Percentiles rank a stretch among this genome's conserved stretches.
phyloP scores from a whole-genome alignment of 139 green algal genomes.

The Coccomyxa sp. region DNA sequence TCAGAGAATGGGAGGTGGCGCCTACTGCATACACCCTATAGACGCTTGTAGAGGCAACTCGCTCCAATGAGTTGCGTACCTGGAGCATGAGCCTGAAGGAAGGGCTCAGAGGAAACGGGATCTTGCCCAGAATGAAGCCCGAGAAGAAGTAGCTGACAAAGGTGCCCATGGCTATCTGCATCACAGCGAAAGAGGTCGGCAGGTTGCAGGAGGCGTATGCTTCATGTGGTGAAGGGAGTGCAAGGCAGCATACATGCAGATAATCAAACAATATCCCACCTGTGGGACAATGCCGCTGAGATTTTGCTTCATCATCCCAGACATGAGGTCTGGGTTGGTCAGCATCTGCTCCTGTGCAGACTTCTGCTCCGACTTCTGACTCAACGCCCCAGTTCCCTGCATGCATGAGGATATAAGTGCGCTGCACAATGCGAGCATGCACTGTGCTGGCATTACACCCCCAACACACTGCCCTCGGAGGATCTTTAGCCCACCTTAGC shows the following conservation, averaged over 20 bases:
- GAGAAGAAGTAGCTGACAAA: constrained; percentile 80
- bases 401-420: background rate
- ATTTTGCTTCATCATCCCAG: constrained; percentile 91
- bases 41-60: no score
- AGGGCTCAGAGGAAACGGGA: constrained; percentile 82
- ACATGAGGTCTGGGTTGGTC: constrained; percentile 82
- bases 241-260: no score
- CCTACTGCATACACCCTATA: no score
- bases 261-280: constrained; percentile 33
- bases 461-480: no score
- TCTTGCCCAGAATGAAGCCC: constrained; percentile 89
- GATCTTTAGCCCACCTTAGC: constrained; percentile 67
- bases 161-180: constrained; percentile 74
- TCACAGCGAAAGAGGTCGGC: background rate
- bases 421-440: no score
- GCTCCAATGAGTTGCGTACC: no score
- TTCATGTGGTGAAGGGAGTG: no score
- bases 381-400: constrained; percentile 64
- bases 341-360: constrained; percentile 81
- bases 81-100: constrained; percentile 88
- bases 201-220: no score
- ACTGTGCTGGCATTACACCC: no score
- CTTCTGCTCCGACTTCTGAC: constrained; percentile 45
- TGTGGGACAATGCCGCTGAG: constrained; percentile 72
- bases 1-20: no score